These are phyloP conservation scores for Cryptococcus sp. DNA, from an alignment of 1,284 basidiomycete genomes.

Conservation along the genomic window DNA sequence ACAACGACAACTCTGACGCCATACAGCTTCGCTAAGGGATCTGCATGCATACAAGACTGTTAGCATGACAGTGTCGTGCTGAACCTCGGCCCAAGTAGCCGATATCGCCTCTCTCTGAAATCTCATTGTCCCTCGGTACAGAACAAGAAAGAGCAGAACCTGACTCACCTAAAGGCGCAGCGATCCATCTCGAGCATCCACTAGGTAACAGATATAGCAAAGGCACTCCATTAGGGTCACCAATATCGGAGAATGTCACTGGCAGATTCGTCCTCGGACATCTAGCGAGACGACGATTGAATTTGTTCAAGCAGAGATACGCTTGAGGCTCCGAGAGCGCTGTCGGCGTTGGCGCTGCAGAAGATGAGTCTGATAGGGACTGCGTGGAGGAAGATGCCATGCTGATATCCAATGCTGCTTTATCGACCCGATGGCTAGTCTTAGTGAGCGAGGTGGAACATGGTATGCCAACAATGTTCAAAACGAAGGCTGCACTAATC, in stretches of 20 bases:
- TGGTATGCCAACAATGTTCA: too few relatives aligned
- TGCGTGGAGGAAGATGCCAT: too few relatives aligned
- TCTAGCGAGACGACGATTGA: conserved; percentile 30
- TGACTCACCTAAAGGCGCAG: conserved; percentile 42
- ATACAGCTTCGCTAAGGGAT: conserved; percentile 40
- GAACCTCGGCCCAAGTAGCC: neutral
- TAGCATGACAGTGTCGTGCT: neutral
- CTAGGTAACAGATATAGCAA: conserved; percentile 43
- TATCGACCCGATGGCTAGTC: too few relatives aligned
- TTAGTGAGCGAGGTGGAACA: too few relatives aligned
- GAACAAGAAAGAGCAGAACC: neutral
- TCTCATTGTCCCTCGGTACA: neutral
- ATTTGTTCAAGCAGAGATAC: conserved; percentile 40
- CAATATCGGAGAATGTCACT: conserved; percentile 45
- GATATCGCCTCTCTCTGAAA: neutral
- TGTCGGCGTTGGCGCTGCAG: neutral
- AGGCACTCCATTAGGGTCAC: conserved; percentile 42
- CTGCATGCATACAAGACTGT: conserved; percentile 15
- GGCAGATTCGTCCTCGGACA: conserved; percentile 41
- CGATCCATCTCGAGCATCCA: conserved; percentile 49
- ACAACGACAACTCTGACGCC: conserved; percentile 45
- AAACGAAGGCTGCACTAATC: too few relatives aligned
- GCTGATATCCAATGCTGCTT: too few relatives aligned
- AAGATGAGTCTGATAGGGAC: too few relatives aligned
- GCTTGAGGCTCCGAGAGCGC: conserved; percentile 34